Conservation (phyloP, 2,329 filamentous ascomycete species). For the Fusarium praegraminearum region DNA sequence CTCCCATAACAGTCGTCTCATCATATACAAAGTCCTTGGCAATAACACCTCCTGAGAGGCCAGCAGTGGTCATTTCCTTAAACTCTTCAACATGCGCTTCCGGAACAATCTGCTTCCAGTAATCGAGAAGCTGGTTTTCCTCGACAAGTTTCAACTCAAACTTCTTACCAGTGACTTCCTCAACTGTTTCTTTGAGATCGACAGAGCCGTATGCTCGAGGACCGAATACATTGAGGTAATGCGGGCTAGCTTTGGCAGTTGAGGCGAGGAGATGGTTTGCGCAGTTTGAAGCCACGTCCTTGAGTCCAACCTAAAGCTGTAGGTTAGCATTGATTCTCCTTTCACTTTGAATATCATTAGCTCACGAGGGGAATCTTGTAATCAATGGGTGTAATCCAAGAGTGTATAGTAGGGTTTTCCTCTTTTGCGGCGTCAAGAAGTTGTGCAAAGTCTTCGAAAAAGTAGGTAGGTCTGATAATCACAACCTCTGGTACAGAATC, state of each 20-base stretch:
- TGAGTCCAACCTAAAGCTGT: constrained; percentile 46
- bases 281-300: constrained; percentile 47
- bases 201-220: constrained; percentile 47
- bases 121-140: constrained; percentile 42
- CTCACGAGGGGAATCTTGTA: constrained; percentile 51
- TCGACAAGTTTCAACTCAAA: constrained; percentile 41
- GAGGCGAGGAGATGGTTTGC: constrained; percentile 43
- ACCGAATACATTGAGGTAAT: constrained; percentile 47
- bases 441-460: constrained; percentile 41
- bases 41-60: constrained; percentile 45
- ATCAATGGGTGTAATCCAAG: constrained; percentile 45
- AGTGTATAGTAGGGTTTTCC: constrained; percentile 46
- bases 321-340: not conserved
- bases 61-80: constrained; percentile 47
- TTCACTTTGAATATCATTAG: rapidly evolving
- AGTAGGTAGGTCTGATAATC: constrained; percentile 41
- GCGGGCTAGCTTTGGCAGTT: constrained; percentile 13
- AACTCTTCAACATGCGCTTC: constrained; percentile 43
- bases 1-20: constrained; percentile 43
- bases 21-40: constrained; percentile 42
- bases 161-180: constrained; percentile 46
- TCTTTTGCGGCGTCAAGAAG: constrained; percentile 37
- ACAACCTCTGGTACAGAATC: constrained; percentile 36
- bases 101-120: constrained; percentile 43
- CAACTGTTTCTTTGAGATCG: constrained; percentile 48